Base-by-base conservation (phyloP, 2,329 filamentous ascomycete genomes). In the Botryotinia convoluta region DNA sequence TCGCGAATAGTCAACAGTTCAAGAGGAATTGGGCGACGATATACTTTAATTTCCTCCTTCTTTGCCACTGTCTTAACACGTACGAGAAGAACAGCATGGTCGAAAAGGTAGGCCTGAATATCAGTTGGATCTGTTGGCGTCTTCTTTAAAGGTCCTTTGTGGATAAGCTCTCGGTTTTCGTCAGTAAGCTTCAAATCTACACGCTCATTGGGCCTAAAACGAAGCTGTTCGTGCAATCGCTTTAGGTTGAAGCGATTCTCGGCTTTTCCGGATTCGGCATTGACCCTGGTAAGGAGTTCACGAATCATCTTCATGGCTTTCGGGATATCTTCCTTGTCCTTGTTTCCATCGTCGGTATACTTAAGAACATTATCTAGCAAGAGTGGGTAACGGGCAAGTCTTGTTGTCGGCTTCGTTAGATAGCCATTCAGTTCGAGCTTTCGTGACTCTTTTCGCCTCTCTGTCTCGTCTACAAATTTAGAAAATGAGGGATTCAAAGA, bases 371-470 rank as follows among this genome's bases (percentile, higher is more conserved):
- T 94, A 78, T 98, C 96, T 26, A 99, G 86, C 20, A 99, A 86
- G 54, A 99, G 85, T 6, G 96, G 96, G 82, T 99, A 99, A 82
- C 96, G 90, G 60, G 96, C 96, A 79, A 99, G 85, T 85, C 96
- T 90, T 29, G 96, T 99, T 2, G 96, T 99, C 1, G 96, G 96
- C 83, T 99, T 99, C 14, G 96, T 99, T 70, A 99, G 86, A 81
- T 99, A 99, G 78, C 96, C 96, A 82, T 99, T 99, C 74, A 99
- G 86, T 83, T 99, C 96, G 64, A 99, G 87, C 83, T 99, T 99
- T 76, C 96, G 90, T 9, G 95, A 98, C 82, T 99, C 96, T 82
- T 98, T 98, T 78, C 97, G 89, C 74, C 96, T 88, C 83, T 99
- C 96, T 9, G 97, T 97, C 82, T 98, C 95, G 77, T 99, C 96